Conservation (phyloP, 345 rosid genomes). For the Brassica napus region DNA sequence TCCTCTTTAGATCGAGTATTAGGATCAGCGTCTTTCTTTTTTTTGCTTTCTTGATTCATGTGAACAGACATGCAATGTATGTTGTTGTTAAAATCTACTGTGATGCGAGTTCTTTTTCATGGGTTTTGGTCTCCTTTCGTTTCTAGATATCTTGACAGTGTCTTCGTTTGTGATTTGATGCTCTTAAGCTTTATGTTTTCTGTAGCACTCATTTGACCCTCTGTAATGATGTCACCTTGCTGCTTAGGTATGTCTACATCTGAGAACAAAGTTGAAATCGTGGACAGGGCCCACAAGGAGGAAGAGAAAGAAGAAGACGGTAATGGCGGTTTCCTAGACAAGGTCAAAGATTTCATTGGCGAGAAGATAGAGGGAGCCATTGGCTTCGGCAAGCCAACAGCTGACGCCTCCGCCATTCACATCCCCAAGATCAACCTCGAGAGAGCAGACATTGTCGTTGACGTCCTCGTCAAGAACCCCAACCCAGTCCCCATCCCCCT, state of each 20-base stretch:
- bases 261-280: constrained; percentile 47
- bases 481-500: constrained; percentile 92
- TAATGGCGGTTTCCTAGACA: constrained; percentile 80
- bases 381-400: constrained; percentile 96
- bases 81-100: no score
- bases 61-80: no score
- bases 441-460: constrained; percentile 76
- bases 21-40: neutral
- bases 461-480: constrained; percentile 89
- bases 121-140: no score
- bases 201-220: no score
- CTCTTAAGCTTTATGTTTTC: no score
- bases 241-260: constrained; percentile 58
- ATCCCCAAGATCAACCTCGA: constrained; percentile 80
- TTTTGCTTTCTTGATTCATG: no score
- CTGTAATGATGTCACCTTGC: neutral
- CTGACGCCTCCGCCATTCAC: constrained; percentile 79
- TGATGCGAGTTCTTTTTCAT: no score
- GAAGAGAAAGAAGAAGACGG: constrained; percentile 57
- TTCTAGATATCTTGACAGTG: no score
- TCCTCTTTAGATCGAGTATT: constrained; percentile 14
- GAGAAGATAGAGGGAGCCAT: constrained; percentile 89
- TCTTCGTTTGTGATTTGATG: no score
- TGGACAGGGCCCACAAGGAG: constrained; percentile 56
- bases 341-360: constrained; percentile 92